Base-by-base conservation (phyloP, 1,284 basidiomycete genomes). In the Cryptococcus amylolentus region DNA sequence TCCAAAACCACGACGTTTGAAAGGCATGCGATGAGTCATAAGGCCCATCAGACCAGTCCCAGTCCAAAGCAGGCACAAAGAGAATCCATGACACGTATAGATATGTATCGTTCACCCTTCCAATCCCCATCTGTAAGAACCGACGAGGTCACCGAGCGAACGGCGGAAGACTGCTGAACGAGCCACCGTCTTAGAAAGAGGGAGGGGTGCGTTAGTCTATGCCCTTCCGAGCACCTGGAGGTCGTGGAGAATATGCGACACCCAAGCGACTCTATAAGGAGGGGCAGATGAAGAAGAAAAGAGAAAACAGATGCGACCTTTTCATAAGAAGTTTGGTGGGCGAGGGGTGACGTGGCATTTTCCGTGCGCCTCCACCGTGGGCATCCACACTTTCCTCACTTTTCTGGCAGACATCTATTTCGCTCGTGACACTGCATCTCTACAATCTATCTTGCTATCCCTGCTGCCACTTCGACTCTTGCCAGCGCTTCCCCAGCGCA, bases 261-360 rank as follows among this genome's bases (percentile, higher is more conserved):
- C 31, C 44, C 51, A 52, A 52, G 51, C 51, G 51, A 52, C 51
- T 52, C 51, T 52, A 52, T 52, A 52, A 52, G 51, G 51, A 52
- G 51, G 51, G 37, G 51, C 42, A 45, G 27, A 45, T 39, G 49
- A 40, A 42, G 28, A 52, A 39, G 35, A 52, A 52, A 42, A 42
- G 43, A 45, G 42, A 35, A 38, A 37, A 52, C 6, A 26, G 31
- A 37, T 14, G 18, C 35, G 31, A 6, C 10, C 18, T 37, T 49
- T 38, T 40, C 14, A 31, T n/a, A n/a, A n/a, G 10, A 3, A 23
- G 13, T 49, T 49, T 31, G 48, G 14, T 2, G 44, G 44, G 26
- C 5, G 44, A 23, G 44, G 10, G 9, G 44, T 16, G 16, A 23
- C 44, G 27, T 23, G 27, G 7, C 18, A n/a, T 13, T 10, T 35